Conservation (phyloP, 352 stramenopile species). For the Phytopythium chamaehyphon region DNA sequence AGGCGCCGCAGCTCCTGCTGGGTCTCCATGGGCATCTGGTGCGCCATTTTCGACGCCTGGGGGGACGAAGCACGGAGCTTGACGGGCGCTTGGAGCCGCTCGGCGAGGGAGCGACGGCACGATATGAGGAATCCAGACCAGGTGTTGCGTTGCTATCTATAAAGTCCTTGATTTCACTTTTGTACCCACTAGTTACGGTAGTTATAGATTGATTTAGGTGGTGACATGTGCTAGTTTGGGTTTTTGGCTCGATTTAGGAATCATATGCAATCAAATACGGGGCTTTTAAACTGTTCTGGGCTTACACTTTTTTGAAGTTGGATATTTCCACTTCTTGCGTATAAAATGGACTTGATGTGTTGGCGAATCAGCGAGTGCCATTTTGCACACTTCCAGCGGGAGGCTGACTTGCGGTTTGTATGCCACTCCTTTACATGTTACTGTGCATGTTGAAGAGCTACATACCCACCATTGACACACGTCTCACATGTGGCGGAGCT, state of each 20-base stretch:
- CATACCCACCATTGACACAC: not conserved
- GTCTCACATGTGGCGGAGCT: conserved; percentile 28
- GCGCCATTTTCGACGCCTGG: conserved; percentile 28
- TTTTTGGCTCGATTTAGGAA: too few species aligned
- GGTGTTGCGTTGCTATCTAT: too few species aligned
- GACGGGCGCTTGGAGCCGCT: too few species aligned
- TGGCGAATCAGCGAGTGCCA: conserved; percentile 19
- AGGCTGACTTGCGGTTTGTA: too few species aligned
- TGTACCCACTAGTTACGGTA: too few species aligned
- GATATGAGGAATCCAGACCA: conserved; percentile 15
- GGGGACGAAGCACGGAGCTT: not conserved
- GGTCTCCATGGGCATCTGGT: conserved; percentile 83
- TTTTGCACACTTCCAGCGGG: not conserved
- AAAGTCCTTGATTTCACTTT: too few species aligned
- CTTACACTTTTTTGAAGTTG: too few species aligned
- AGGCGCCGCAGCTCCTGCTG: conserved; percentile 83
- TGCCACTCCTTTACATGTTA: not conserved
- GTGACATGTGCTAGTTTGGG: too few species aligned
- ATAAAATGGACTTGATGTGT: not conserved
- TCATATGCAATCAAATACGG: too few species aligned
- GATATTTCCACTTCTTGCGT: too few species aligned
- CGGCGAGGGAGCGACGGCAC: conserved; percentile 1
- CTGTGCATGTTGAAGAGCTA: not conserved
- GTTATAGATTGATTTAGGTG: too few species aligned
- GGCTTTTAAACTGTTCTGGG: too few species aligned